Percentiles rank a stretch among this genome's conserved stretches.
Evolutionary conservation across 352 stramenopile genomes (phyloP).

Genomic region (Blastocystis sp.): DNA sequence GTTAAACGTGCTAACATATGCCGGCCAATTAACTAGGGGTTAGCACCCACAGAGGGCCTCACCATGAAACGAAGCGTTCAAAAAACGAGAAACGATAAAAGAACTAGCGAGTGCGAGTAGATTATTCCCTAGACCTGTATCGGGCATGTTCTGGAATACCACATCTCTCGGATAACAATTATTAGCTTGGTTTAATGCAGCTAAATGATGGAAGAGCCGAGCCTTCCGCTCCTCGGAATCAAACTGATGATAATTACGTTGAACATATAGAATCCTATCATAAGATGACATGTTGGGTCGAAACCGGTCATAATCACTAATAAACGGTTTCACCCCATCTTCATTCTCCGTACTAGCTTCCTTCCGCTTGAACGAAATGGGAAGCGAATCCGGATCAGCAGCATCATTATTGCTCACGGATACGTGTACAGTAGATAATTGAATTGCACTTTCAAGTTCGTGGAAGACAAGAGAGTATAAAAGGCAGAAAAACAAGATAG

Average conservation of each 20-base stretch:
- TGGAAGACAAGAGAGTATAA: background rate
- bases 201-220: background rate
- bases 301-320: background rate
- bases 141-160: slow-evolving; percentile 42
- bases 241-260: background rate
- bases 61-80: slow-evolving; percentile 48
- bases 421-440: background rate
- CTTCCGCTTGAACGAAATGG: background rate
- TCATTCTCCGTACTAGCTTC: background rate
- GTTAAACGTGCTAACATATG: background rate
- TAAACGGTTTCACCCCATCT: background rate
- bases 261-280: slow-evolving; percentile 26
- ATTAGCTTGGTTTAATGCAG: background rate
- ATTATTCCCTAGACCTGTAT: slow-evolving; percentile 44
- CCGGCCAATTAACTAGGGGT: slow-evolving; percentile 1
- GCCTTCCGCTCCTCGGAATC: background rate
- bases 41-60: background rate
- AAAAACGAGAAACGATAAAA: slow-evolving; percentile 7
- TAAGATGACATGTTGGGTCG: background rate
- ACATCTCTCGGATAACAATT: background rate
- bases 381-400: background rate
- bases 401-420: background rate
- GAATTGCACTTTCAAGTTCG: background rate
- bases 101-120: background rate
- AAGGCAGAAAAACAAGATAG: background rate